These are phyloP conservation scores for Phytophthora colocasiae DNA, from an alignment of 352 stramenopile species.

Conservation along the genomic window DNA sequence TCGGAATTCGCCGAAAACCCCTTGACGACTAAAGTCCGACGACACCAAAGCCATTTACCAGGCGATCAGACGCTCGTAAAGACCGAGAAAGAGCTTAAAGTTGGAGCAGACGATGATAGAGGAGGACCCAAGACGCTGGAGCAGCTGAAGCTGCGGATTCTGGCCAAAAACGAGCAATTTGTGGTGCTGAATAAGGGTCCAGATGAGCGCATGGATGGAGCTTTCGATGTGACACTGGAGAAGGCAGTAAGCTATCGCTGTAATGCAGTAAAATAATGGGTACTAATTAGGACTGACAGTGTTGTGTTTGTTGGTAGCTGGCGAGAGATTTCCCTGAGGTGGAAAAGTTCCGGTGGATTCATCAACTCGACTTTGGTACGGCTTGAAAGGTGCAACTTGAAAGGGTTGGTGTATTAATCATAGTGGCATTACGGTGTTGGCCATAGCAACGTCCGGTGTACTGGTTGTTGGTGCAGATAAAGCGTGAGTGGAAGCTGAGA, in stretches of 20 bases:
- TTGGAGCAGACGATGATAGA: conserved; percentile 32
- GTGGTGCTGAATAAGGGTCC: conserved; percentile 84
- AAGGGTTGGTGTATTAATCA: not conserved
- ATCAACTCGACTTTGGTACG: conserved; percentile 90
- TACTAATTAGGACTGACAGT: not conserved
- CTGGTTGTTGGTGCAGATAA: conserved; percentile 80
- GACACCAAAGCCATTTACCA: conserved; percentile 61
- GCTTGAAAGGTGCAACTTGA: not conserved
- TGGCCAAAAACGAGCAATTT: conserved; percentile 60
- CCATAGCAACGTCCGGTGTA: conserved; percentile 84
- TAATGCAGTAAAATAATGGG: not conserved
- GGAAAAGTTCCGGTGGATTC: conserved; percentile 88
- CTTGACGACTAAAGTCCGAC: conserved; percentile 37
- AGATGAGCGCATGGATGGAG: conserved; percentile 87
- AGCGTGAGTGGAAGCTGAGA: conserved; percentile 45
- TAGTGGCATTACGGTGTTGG: conserved; percentile 6
- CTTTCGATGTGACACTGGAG: conserved; percentile 90
- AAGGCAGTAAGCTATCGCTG: conserved; percentile 63
- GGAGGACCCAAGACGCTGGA: conserved; percentile 65
- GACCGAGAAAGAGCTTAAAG: not conserved
- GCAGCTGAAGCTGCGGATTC: conserved; percentile 60
- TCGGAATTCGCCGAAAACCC: conserved; percentile 13
- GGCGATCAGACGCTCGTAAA: conserved; percentile 15
- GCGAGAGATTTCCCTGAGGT: conserved; percentile 77
- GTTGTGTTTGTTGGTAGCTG: conserved; percentile 42